Evolutionary conservation across 108 stramenopile genomes (phyloP).

Genomic region (Craspedostauros australis): DNA sequence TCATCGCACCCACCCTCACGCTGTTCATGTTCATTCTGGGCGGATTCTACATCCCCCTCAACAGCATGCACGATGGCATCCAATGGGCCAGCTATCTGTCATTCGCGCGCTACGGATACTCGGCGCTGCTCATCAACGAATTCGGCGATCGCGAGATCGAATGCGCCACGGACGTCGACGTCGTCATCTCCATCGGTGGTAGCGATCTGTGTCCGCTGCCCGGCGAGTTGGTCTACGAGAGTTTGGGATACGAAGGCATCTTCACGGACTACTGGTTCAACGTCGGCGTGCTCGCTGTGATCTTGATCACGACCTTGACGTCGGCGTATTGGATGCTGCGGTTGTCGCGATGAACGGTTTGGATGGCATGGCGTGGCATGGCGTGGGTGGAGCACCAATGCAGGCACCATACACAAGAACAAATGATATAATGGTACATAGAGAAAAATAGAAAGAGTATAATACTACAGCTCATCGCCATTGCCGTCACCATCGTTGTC

Average conservation of each 20-base stretch:
- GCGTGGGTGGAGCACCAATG: too few relatives aligned
- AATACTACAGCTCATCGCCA: too few relatives aligned
- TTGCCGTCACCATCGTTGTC: too few relatives aligned
- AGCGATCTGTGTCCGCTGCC: conserved; percentile 50
- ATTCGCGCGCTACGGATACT: conserved; percentile 73
- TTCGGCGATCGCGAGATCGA: conserved; percentile 46
- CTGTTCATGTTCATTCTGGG: conserved; percentile 65
- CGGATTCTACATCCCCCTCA: conserved; percentile 74
- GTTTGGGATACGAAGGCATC: conserved; percentile 48
- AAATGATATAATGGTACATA: too few relatives aligned
- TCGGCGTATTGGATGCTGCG: conserved; percentile 38
- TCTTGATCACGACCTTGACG: conserved; percentile 34
- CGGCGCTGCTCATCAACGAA: conserved; percentile 65
- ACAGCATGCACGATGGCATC: conserved; percentile 44
- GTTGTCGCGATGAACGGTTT: too few relatives aligned
- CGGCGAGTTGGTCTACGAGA: conserved; percentile 46
- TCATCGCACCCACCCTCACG: conserved; percentile 61
- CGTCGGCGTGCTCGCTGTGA: conserved; percentile 38
- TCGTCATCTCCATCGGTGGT: conserved; percentile 22
- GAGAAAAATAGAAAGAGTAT: too few relatives aligned
- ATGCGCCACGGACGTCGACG: conserved; percentile 26
- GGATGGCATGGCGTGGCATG: too few relatives aligned
- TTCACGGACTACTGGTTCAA: conserved; percentile 63
- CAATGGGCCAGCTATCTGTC: conserved; percentile 55
- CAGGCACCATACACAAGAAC: too few relatives aligned